phyloP scores from a whole-genome alignment of 1,139 yeast species.

The Pichia sp. region DNA sequence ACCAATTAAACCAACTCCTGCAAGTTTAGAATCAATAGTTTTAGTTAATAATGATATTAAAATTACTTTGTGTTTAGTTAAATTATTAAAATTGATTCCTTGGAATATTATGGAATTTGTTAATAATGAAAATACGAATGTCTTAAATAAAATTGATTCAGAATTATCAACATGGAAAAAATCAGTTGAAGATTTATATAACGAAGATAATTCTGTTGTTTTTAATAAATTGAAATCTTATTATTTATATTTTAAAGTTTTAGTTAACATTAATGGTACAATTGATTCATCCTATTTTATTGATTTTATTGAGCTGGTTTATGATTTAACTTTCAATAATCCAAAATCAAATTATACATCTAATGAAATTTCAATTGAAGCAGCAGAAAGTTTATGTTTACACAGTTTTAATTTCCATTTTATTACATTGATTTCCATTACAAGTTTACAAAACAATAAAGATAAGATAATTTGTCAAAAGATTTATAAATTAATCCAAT shows the following conservation, averaged over 20 bases:
- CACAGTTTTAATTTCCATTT: conserved; percentile 30
- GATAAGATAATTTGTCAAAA: conserved; percentile 16
- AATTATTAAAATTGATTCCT: conserved; percentile 28
- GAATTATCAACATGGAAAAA: conserved; percentile 23
- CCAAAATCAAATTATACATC: conserved; percentile 12
- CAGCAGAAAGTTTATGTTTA: conserved; percentile 24
- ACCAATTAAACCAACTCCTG: conserved; percentile 11
- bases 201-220: conserved; percentile 22
- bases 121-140: conserved; percentile 12
- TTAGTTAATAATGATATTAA: conserved; percentile 27
- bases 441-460: conserved; percentile 17
- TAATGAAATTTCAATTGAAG: conserved; percentile 20
- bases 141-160: conserved; percentile 19
- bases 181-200: conserved; percentile 16
- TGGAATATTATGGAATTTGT: conserved; percentile 24
- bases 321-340: conserved; percentile 20
- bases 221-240: conserved; percentile 26
- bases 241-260: conserved; percentile 26
- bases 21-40: conserved; percentile 26
- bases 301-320: conserved; percentile 21
- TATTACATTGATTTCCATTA: conserved; percentile 23
- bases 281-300: conserved; percentile 16
- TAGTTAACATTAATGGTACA: conserved; percentile 20
- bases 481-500: conserved; percentile 18
- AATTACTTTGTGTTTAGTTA: conserved; percentile 24